Evolutionary conservation across 2,329 filamentous ascomycete species (phyloP), one percentile per base, ranked within the genome.

Genomic region (Botryosphaeria agaves): DNA sequence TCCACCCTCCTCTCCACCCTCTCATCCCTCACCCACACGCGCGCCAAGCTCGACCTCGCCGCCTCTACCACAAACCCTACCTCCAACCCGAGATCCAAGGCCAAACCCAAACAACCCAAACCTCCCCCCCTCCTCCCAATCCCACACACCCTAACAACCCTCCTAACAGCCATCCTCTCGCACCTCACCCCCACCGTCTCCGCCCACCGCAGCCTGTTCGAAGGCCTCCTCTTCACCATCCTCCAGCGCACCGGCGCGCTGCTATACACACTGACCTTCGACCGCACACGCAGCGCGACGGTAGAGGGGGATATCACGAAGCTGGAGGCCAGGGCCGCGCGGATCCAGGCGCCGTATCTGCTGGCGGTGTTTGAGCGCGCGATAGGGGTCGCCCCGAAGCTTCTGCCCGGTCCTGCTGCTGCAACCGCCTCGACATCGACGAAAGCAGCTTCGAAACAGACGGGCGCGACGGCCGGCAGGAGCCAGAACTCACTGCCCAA

Each of bases 171-270:
- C 4, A 37, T 56, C 3, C 34, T 61, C 4, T 44, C 48, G 1
- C 39, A 47, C 9, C 44, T 60, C 2, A 50, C 57, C 18, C 40
- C 51, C 17, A 48, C 44, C 7, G 38, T 47, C 12, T 33, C 41
- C 3, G 24, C 44, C 7, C 56, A 61, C 24, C 48, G 49, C 18
- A 40, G 51, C 14, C 36, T 63, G 1, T 60, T 60, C 31, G 58
- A 62, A 41, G 57, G 55, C 3, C 53, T 59, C 19, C 41, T 52
- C 2, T 62, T 51, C 32, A 38, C 53, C 9, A 34, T 60, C 1
- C 41, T 62, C 2, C 47, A 57, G 15, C 49, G 47, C 14, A 41
- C 57, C 1, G 56, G 57, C 4, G 43, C 46, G 14, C 43, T 44
- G 1, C 40, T 61, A 3, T 59, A 51, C 33, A 45, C 50, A 26